Evolutionary conservation across 345 rosid species (phyloP), one percentile per base, ranked within the genome.

Genomic region (Kandelia obovata): DNA sequence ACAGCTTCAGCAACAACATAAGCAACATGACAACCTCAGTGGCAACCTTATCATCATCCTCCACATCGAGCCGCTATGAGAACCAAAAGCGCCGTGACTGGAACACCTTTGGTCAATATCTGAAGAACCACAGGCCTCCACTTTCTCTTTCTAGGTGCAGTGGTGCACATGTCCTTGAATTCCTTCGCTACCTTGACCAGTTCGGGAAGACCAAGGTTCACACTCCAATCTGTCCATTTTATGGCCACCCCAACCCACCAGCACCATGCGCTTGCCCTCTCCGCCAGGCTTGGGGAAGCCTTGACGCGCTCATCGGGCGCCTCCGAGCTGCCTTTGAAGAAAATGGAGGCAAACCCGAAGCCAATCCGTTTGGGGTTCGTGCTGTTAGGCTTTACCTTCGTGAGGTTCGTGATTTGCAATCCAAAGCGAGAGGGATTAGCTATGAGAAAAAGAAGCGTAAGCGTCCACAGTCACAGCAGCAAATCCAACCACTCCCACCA

Each of bases 51-150:
- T 49, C 75, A 11, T 66, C 75, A 2, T 13, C 67, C 6, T 23
- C 75, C 23, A 37, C 75, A 17, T 70, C 75, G 0, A 76, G 79
- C 64, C 74, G 85, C 61, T 62, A 79, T 56, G 79, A 79, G 79
- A 79, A 79, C 67, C 82, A 79, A 49, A 79, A 79, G 65, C 76
- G 82, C 39, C 73, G 82, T 0, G 82, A 79, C 74, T 79, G 82
- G 82, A 75, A 68, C 62, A 79, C 82, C 56, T 79, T 79, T 20
- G 76, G 82, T 5, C 82, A 75, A 34, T 79, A 79, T 61, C 61
- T 79, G 5, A 75, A 64, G 68, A 79, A 79, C 63, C 82, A 79
- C 49, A 67, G 82, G 60, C 82, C 79, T 0, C 82, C 82, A 0
- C 74, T 75, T 0, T 67, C 73, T 26, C 71, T 75, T 11, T 75